A percentile compares a stretch with the other conserved stretches of the same genome.
Conservation (phyloP, 2,329 filamentous ascomycete species). For the Pestalotiopsis sp. region DNA sequence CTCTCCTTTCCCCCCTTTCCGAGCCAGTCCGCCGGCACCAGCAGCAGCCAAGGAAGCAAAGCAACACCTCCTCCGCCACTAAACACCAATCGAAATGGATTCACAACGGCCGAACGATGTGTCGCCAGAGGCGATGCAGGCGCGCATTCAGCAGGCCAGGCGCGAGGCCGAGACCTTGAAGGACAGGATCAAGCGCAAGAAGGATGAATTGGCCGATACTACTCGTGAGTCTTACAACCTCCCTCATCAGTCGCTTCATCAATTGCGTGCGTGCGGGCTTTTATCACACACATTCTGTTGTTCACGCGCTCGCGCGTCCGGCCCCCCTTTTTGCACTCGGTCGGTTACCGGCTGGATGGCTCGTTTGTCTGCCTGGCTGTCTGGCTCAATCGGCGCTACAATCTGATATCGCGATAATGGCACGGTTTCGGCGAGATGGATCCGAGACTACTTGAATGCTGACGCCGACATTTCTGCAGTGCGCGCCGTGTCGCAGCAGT, state of each 20-base stretch:
- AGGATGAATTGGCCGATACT: slow-evolving; percentile 98
- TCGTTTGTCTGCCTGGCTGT: not conserved
- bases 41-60: slow-evolving; percentile 8
- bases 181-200: slow-evolving; percentile 99
- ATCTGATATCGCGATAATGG: not conserved
- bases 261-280: not conserved
- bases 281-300: not conserved
- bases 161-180: slow-evolving; percentile 97
- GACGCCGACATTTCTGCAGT: slow-evolving; percentile 54
- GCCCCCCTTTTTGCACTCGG: not conserved
- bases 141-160: slow-evolving; percentile 87
- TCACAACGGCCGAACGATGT: slow-evolving; percentile 62
- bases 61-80: slow-evolving; percentile 9
- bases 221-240: slow-evolving; percentile 70
- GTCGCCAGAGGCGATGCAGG: slow-evolving; percentile 82
- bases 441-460: not conserved
- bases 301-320: not conserved
- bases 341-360: not conserved
- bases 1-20: not conserved
- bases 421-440: not conserved
- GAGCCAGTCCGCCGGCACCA: slow-evolving; percentile 11
- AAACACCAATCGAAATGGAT: slow-evolving; percentile 49
- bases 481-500: slow-evolving; percentile 87
- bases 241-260: not conserved
- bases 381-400: not conserved